These are phyloP conservation scores for Sporisorium scitamineum DNA, from an alignment of 1,284 basidiomycete genomes.

Conservation along the genomic window DNA sequence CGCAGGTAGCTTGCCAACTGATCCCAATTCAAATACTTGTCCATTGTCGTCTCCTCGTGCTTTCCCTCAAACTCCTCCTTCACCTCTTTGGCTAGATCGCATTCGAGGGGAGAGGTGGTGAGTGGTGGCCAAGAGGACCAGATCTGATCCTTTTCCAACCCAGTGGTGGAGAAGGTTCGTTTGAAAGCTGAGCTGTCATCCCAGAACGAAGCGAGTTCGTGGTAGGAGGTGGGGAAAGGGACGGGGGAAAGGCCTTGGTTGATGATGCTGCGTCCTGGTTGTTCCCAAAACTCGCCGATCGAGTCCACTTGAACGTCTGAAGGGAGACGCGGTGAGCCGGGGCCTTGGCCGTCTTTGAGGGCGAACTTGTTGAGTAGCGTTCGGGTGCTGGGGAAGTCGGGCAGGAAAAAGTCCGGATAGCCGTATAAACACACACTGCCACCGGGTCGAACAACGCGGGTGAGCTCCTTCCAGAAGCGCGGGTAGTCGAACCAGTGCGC, in stretches of 20 bases:
- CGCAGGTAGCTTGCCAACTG: slow-evolving; percentile 78
- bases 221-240: slow-evolving; percentile 74
- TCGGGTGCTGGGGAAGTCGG: slow-evolving; percentile 75
- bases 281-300: slow-evolving; percentile 81
- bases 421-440: slow-evolving; percentile 83
- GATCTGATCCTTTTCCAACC: slow-evolving; percentile 20
- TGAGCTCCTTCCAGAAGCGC: slow-evolving; percentile 78
- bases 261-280: slow-evolving; percentile 81
- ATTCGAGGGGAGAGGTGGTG: slow-evolving; percentile 6
- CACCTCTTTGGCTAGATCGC: background rate
- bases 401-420: slow-evolving; percentile 82
- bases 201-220: slow-evolving; percentile 69
- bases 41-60: slow-evolving; percentile 69
- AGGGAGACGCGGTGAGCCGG: background rate
- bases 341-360: slow-evolving; percentile 64
- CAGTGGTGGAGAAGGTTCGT: slow-evolving; percentile 32
- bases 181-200: slow-evolving; percentile 16
- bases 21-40: slow-evolving; percentile 76
- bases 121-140: slow-evolving; percentile 35
- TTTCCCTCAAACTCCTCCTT: slow-evolving; percentile 10
- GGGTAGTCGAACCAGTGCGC: slow-evolving; percentile 88
- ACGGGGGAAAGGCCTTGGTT: slow-evolving; percentile 79
- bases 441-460: slow-evolving; percentile 76
- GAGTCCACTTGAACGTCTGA: slow-evolving; percentile 68
- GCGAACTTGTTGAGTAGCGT: slow-evolving; percentile 76